Percentiles rank a stretch among this genome's conserved stretches.
Conservation (phyloP, 2,329 filamentous ascomycete species). For the Daldinia eschscholtzii region DNA sequence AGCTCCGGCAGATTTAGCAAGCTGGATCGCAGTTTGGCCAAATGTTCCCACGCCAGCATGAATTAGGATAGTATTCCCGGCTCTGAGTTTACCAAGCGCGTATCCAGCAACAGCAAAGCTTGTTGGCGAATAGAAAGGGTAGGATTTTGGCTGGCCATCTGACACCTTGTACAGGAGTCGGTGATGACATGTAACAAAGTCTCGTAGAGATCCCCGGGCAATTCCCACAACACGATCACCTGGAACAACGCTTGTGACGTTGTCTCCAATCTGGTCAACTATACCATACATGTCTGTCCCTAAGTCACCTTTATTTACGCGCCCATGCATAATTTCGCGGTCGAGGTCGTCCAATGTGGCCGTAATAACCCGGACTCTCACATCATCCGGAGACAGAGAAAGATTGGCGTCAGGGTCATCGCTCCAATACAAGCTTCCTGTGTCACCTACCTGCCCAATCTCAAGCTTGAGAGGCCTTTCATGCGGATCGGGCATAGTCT, state of each 20-base stretch:
- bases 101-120: conserved; percentile 59
- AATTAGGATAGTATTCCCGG: conserved; percentile 56
- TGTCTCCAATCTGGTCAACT: conserved; percentile 53
- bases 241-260: conserved; percentile 50
- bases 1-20: conserved; percentile 56
- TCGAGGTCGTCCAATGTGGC: conserved; percentile 56
- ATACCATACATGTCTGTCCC: conserved; percentile 59
- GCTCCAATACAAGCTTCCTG: conserved; percentile 38
- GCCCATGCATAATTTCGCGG: conserved; percentile 54
- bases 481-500: conserved; percentile 26
- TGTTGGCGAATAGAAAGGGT: conserved; percentile 52
- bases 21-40: conserved; percentile 59
- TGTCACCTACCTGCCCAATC: conserved; percentile 29
- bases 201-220: conserved; percentile 54
- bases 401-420: conserved; percentile 33
- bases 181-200: conserved; percentile 52
- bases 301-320: conserved; percentile 50
- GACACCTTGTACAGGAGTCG: conserved; percentile 53
- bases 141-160: background rate
- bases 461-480: conserved; percentile 40
- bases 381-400: conserved; percentile 51
- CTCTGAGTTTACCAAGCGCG: conserved; percentile 54
- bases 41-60: conserved; percentile 59
- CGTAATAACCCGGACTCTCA: conserved; percentile 58
- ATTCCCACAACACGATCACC: conserved; percentile 60